These are phyloP conservation scores for Xylona heveae DNA, from an alignment of 495 filamentous ascomycete species.

Conservation along the genomic window DNA sequence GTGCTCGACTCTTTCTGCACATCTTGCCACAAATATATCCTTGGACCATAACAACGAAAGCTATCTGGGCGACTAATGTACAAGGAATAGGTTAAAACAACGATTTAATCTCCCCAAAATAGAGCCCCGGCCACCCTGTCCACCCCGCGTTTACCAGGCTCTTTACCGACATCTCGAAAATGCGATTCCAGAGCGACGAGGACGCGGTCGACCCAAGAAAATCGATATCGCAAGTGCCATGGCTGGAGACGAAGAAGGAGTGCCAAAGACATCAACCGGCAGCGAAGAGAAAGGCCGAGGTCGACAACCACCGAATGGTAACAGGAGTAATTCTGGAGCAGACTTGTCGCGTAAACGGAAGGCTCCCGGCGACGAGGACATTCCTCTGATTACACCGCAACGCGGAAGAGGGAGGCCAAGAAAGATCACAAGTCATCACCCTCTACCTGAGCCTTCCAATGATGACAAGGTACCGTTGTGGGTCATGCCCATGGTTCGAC, in stretches of 20 bases:
- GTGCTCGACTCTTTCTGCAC: constrained; percentile 1
- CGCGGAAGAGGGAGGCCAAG: constrained; percentile 11
- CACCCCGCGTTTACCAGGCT: constrained; percentile 64
- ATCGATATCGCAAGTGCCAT: constrained; percentile 10
- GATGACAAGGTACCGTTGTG: constrained; percentile 38
- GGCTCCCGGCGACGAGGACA: not conserved
- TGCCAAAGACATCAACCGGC: constrained; percentile 1
- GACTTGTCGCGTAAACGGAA: too few relatives aligned
- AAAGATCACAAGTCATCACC: constrained; percentile 9
- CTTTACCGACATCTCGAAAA: constrained; percentile 63
- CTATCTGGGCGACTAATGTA: not conserved
- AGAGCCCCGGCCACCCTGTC: constrained; percentile 59
- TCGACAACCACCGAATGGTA: constrained; percentile 6
- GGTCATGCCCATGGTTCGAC: constrained; percentile 42
- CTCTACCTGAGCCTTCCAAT: constrained; percentile 16
- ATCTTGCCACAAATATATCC: not conserved
- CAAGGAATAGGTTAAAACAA: constrained; percentile 42
- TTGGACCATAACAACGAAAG: constrained; percentile 1
- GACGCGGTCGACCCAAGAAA: constrained; percentile 6
- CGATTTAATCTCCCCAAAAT: constrained; percentile 68
- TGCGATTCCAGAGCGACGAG: constrained; percentile 27
- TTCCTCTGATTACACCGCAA: constrained; percentile 9
- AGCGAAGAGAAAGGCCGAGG: constrained; percentile 3
- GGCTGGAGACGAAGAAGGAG: too few relatives aligned
- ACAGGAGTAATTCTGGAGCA: too few relatives aligned